Base-by-base conservation (phyloP, 768 basidiomycete genomes). In the Pisolithus albus region DNA sequence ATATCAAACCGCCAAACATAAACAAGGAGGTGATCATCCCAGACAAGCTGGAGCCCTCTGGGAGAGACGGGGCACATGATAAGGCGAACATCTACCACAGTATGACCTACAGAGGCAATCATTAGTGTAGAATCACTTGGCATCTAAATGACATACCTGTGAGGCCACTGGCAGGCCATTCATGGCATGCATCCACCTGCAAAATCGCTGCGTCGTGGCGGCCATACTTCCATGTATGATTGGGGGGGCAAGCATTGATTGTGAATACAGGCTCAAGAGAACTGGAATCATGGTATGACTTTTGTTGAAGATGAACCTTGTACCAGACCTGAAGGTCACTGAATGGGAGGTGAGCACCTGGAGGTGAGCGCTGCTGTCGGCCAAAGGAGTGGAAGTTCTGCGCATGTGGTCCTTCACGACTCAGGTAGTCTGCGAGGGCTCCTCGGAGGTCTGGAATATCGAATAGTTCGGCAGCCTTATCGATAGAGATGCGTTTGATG, bases 241-340 rank as follows among this genome's bases (percentile, higher is more conserved):
- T 43, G 5, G 52, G 58, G 10, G 66, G 68, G 4, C 11, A 43
- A 3, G 54, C 62, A 38, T 64, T 59, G 10, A 70, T 39, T 1
- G 57, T 64, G 40, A 23, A 39, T 10, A 30, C 30, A 6, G 7
- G 30, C 7, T 30, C 1, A 9, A 30, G 10, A 24, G 15, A 16
- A 15, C 5, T 9, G 18, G 5, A 16, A n/a, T 54, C 45, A 28
- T 65, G 59, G 28, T 58, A 62, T 0, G 58, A 47, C 26, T 45
- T 63, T 7, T 56, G 42, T 51, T 70, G 67, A n/a, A 70, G 36
- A 0, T 52, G 49, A 4, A 65, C 37, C 16, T 51, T 54, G 16
- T 53, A 57, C 69, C 68, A 70, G 8, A 68, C 53, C 39, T 65
- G 52, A n/a, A 69, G 51, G 28, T 60, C 46, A 7, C 47, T 28